Evolutionary conservation across 2,329 filamentous ascomycete genomes (phyloP).

Genomic region (Beauveria varroae): DNA sequence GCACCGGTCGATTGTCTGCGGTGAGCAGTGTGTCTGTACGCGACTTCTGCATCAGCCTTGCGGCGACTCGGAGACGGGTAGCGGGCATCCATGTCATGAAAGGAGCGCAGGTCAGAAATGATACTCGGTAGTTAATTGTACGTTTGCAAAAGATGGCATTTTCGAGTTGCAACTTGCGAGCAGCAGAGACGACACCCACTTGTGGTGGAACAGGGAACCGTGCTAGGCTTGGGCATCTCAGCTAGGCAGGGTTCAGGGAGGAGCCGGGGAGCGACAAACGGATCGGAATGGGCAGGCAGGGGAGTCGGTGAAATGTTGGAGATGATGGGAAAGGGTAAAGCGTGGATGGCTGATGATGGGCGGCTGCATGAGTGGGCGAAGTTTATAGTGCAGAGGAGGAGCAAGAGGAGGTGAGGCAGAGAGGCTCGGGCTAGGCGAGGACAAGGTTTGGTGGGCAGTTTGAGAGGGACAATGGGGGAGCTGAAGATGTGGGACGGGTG

Average conservation of each 20-base stretch:
- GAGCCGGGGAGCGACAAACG: background rate
- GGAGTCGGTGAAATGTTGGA: background rate
- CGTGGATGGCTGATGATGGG: background rate
- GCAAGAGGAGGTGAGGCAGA: background rate
- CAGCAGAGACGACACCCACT: background rate
- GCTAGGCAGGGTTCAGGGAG: constrained; percentile 2
- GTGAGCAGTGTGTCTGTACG: background rate
- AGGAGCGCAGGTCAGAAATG: too few species aligned
- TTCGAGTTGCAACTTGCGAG: background rate
- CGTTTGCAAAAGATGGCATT: background rate
- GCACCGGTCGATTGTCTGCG: background rate
- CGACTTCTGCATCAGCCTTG: background rate
- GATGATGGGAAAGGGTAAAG: background rate
- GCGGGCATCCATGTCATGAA: too few species aligned
- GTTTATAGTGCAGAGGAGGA: background rate
- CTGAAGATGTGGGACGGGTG: too few species aligned
- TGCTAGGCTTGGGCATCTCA: constrained; percentile 2
- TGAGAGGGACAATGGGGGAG: background rate
- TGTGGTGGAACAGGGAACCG: background rate
- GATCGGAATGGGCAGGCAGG: background rate
- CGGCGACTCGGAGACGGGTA: background rate
- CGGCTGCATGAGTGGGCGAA: background rate
- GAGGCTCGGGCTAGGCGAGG: background rate
- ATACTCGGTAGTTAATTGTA: too few species aligned
- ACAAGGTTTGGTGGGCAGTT: background rate